phyloP scores from a whole-genome alignment of 1,139 yeast species.

The Debaryomyces fabryi region DNA sequence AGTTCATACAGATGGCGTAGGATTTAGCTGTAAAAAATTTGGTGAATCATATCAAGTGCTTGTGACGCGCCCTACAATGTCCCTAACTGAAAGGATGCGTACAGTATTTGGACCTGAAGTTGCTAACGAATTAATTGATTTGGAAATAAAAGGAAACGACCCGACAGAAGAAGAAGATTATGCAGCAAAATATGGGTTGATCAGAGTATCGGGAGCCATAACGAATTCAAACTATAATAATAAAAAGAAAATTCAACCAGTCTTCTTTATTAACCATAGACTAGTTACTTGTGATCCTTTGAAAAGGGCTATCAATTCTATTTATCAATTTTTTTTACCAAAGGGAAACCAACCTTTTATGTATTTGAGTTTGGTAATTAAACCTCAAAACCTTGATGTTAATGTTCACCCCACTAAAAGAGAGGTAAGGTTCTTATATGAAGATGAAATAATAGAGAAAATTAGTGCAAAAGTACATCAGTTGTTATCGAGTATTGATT shows the following conservation, averaged over 20 bases:
- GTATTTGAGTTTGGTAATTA: slow-evolving; percentile 66
- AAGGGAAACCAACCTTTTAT: slow-evolving; percentile 80
- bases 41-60: slow-evolving; percentile 68
- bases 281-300: slow-evolving; percentile 83
- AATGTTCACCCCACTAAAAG: slow-evolving; percentile 95
- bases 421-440: slow-evolving; percentile 84
- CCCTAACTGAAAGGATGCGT: slow-evolving; percentile 68
- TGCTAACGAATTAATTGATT: slow-evolving; percentile 63
- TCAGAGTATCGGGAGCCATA: slow-evolving; percentile 57
- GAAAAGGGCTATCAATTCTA: slow-evolving; percentile 64
- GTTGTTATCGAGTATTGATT: slow-evolving; percentile 60
- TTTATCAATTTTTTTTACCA: slow-evolving; percentile 71
- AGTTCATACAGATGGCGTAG: slow-evolving; percentile 67
- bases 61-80: slow-evolving; percentile 50
- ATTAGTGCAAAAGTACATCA: slow-evolving; percentile 55
- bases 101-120: slow-evolving; percentile 70
- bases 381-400: slow-evolving; percentile 79
- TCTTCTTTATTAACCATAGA: slow-evolving; percentile 83
- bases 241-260: slow-evolving; percentile 67
- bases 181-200: slow-evolving; percentile 46
- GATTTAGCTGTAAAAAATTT: slow-evolving; percentile 76
- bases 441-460: slow-evolving; percentile 78
- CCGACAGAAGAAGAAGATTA: slow-evolving; percentile 10
- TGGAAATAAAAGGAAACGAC: slow-evolving; percentile 31
- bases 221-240: slow-evolving; percentile 74